Conservation (phyloP, 495 filamentous ascomycete species). For the Wilcoxina mikolae region DNA sequence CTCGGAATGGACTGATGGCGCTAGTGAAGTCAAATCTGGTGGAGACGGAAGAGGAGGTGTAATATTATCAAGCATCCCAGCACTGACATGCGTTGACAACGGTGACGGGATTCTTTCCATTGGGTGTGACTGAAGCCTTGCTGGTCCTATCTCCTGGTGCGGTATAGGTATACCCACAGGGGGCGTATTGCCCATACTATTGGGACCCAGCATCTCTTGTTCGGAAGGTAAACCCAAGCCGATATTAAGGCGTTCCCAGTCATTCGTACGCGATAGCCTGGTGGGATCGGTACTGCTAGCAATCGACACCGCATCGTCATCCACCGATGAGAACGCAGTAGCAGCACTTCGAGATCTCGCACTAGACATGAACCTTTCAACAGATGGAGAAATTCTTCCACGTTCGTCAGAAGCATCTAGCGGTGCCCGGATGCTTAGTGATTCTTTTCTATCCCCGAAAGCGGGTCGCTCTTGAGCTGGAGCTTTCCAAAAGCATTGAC, state of each 20-base stretch:
- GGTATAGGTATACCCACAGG: constrained; percentile 8
- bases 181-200: constrained; percentile 3
- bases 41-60: constrained; percentile 14
- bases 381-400: constrained; percentile 21
- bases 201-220: constrained; percentile 5
- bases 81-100: constrained; percentile 24
- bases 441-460: constrained; percentile 18
- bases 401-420: constrained; percentile 9
- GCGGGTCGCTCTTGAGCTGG: constrained; percentile 36
- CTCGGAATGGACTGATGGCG: constrained; percentile 21
- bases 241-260: constrained; percentile 20
- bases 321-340: constrained; percentile 17
- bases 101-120: constrained; percentile 27
- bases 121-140: constrained; percentile 21
- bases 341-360: constrained; percentile 18
- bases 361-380: constrained; percentile 23
- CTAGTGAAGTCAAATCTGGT: constrained; percentile 20
- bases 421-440: constrained; percentile 9
- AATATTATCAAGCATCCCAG: constrained; percentile 18
- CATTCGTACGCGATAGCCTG: constrained; percentile 20
- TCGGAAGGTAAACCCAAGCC: constrained; percentile 6
- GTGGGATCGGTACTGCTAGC: constrained; percentile 15
- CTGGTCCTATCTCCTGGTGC: constrained; percentile 20
- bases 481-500: constrained; percentile 85
- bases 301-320: constrained; percentile 19